Base-by-base conservation (phyloP, 164 flowering plant species). In the Akebia trifoliata region DNA sequence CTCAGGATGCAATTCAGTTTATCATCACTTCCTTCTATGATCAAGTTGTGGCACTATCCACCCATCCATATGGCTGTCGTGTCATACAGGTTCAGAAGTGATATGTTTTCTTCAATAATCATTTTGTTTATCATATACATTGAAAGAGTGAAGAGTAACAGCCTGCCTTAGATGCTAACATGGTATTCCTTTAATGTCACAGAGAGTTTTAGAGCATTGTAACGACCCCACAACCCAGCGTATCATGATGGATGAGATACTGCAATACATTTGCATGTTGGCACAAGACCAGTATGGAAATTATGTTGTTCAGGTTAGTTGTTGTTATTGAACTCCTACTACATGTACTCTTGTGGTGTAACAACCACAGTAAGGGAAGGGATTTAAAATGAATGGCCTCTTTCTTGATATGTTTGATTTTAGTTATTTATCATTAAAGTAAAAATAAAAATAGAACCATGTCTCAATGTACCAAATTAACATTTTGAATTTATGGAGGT, bases 201-300 rank as follows among this genome's bases (percentile, higher is more conserved):
- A 93, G 98, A 80, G 95, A 63, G 84, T 92, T 8, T 67, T 93
- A 46, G 99, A 90, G 72, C 95, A 85, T 71, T 93, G 97, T 69
- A 68, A 65, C 67, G 87, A 87, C 35, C 75, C 79, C 2, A 78
- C 77, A 71, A 93, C 97, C 50, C 97, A 85, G 74, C 70, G 44
- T 0, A 79, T 78, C 52, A 77, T 90, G 83, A 94, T 94, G 99
- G 91, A 87, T 74, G 96, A 90, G 74, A 83, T 94, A 57, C 32
- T 90, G 76, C 69, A 61, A 53, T 73, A 81, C 62, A 90, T 90
- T 46, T 74, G 90, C 74, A 80, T 77, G 90, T 70, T 94, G 70
- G 97, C 97, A 20, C 95, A 86, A 61, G 97, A 94, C 64, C 99
- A 94, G 46, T 94, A 94, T 74, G 99, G 99, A 43, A 94, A 94